phyloP scores from a whole-genome alignment of 2,329 filamentous ascomycete genomes.

The Colletotrichum chrysophilum region DNA sequence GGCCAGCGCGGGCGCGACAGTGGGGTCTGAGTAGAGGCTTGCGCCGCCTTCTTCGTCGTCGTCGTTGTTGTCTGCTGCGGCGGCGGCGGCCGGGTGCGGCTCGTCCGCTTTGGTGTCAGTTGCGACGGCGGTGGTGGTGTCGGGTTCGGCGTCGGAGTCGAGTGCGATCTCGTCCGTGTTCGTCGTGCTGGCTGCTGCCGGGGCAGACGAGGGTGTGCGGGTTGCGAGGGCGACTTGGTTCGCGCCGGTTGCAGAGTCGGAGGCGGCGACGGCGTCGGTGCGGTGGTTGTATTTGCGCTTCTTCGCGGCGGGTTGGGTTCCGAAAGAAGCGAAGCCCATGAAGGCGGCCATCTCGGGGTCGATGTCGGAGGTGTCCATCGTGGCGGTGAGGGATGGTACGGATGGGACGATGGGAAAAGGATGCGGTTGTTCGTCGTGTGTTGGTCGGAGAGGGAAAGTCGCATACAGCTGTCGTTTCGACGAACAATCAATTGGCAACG shows the following conservation, averaged over 20 bases:
- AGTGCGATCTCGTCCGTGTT: conserved; percentile 54
- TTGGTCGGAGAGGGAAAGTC: background rate
- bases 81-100: background rate
- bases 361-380: conserved; percentile 18
- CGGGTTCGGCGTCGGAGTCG: conserved; percentile 42
- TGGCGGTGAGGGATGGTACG: background rate
- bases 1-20: conserved; percentile 18
- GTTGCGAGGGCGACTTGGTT: conserved; percentile 43
- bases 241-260: conserved; percentile 33
- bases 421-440: background rate
- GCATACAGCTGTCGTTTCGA: background rate
- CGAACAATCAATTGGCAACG: background rate
- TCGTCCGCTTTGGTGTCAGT: background rate
- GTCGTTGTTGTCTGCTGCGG: background rate
- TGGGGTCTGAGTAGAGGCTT: background rate
- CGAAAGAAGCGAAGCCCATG: conserved; percentile 79
- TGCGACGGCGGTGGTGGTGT: background rate
- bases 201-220: conserved; percentile 16
- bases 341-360: conserved; percentile 61
- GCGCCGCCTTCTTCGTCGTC: conserved; percentile 6
- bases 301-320: conserved; percentile 59
- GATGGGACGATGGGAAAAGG: background rate
- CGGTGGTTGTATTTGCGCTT: conserved; percentile 71
- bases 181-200: background rate
- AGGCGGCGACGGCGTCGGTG: conserved; percentile 53